Evolutionary conservation across 768 basidiomycete species (phyloP), one percentile per base, ranked within the genome.

Genomic region (Suillus ampliporus): DNA sequence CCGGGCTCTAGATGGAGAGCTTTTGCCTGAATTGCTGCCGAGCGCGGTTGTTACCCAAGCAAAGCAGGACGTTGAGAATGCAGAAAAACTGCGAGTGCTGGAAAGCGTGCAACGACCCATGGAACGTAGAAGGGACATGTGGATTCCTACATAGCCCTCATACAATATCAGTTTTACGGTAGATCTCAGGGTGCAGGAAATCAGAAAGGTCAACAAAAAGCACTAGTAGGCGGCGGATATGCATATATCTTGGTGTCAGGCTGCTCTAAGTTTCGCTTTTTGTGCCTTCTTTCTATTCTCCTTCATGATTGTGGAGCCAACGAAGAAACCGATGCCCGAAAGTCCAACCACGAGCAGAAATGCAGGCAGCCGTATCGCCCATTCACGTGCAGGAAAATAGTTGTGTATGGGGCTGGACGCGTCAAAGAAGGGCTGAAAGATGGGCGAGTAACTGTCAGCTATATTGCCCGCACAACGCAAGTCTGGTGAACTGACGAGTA

Each of bases 361-460:
- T 3, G 92, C 90, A 43, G 96, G 95, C 51, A 98, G 74, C 21
- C 91, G 86, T 56, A 98, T 81, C 11, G 94, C 96, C 94, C 95
- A 98, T 80, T 97, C 94, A 54, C 96, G 82, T 6, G 92, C 73
- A 0, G 94, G 97, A 74, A 99, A 98, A 77, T 86, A 88, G 47
- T 71, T 67, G 65, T 95, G 93, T 35, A 97, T 79, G 21, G 88
- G 85, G 69, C 87, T 94, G 3, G 86, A 83, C 2, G 82, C 64
- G 62, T 92, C 89, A 64, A 97, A 87, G 80, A 97, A 94, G 7
- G 96, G 96, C 89, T 89, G 60, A 44, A 62, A n/a, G 34, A 62
- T 5, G 53, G 37, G 23, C 35, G 21, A 38, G 21, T 26, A 17
- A 23, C 35, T 23, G 52, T 59, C 14, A 51, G 26, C 26, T 19